Evolutionary conservation across 148 eudicot species (phyloP), one percentile per base, ranked within the genome.

Genomic region (Euryodendron excelsum): DNA sequence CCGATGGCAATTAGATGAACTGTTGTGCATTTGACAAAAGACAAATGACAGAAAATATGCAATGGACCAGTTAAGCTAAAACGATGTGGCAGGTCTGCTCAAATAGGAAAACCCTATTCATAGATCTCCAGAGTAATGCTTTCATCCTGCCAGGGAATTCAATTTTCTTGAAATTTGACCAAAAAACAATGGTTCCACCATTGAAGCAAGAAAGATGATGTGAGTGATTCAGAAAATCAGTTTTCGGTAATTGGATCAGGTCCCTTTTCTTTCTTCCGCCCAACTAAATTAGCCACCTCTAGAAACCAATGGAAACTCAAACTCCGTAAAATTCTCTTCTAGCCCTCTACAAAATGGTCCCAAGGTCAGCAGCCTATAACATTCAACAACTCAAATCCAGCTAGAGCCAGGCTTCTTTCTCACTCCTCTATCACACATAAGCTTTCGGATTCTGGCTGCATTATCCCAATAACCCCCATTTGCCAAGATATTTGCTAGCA

Each of bases 391-490:
- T 75, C 78, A 82, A 77, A 89, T 53, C 89, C 86, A 80, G 75
- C 92, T 91, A 78, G 55, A 83, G 41, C 85, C 89, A 66, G 89
- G 85, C 45, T 68, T 62, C 76, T 83, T 89, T 67, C 52, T 77
- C 64, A 79, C 69, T 72, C 81, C 81, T 79, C 70, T 83, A 73
- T 82, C 81, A 78, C 78, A 82, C 89, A 87, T 84, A 69, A 81
- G 80, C 80, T 81, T 89, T 59, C 88, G 81, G 25, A 84, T 76
- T 44, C 77, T 80, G 28, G 84, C 90, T 65, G 86, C 86, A 79
- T 85, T 87, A 69, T 76, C 85, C 89, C 88, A 90, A 77, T 81
- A 75, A 47, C 91, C 91, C 78, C 76, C 87, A 53, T 70, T 71
- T 7, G 91, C 88, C 80, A 87, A 78, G 23, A 86, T 77, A 82